Percentiles rank a stretch among this genome's conserved stretches.
These are phyloP conservation scores for Biscogniauxia sp. DNA, from an alignment of 2,329 filamentous ascomycete species.

Conservation along the genomic window DNA sequence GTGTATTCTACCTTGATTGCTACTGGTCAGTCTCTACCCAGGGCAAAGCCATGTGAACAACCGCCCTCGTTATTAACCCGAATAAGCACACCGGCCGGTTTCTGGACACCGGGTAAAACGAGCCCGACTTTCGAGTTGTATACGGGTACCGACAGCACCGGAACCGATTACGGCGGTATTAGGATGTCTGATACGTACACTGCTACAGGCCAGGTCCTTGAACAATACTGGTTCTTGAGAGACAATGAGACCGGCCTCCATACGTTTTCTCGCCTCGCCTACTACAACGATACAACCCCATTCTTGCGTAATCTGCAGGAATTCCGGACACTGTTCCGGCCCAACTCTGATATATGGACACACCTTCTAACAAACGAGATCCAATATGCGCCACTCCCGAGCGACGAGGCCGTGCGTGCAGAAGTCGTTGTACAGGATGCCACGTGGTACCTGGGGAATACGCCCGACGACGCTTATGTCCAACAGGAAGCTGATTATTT, in stretches of 20 bases:
- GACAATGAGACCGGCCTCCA: conserved; percentile 63
- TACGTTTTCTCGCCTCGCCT: conserved; percentile 58
- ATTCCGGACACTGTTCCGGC: conserved; percentile 59
- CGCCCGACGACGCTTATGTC: conserved; percentile 54
- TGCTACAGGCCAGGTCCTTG: conserved; percentile 55
- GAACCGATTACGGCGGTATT: conserved; percentile 55
- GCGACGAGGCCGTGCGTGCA: conserved; percentile 38
- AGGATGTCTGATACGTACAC: conserved; percentile 59
- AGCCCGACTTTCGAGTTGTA: conserved; percentile 48
- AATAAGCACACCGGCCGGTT: conserved; percentile 47
- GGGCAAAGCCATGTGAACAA: conserved; percentile 8
- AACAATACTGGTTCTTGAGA: conserved; percentile 64
- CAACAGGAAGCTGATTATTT: conserved; percentile 58
- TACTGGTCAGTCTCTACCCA: conserved; percentile 43
- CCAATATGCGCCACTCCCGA: conserved; percentile 53
- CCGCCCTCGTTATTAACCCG: conserved; percentile 12
- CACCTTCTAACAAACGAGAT: conserved; percentile 57
- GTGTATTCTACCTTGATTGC: conserved; percentile 61
- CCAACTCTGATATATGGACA: conserved; percentile 59
- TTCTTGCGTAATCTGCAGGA: conserved; percentile 59
- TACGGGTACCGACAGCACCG: conserved; percentile 47
- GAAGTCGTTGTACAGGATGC: conserved; percentile 60
- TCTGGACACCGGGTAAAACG: conserved; percentile 56
- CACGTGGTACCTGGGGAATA: conserved; percentile 59
- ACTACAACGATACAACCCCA: conserved; percentile 55